Percentiles rank a stretch among this genome's conserved stretches.
These are phyloP conservation scores for Entonaema liquescens DNA, from an alignment of 495 filamentous ascomycete genomes.

Conservation along the genomic window DNA sequence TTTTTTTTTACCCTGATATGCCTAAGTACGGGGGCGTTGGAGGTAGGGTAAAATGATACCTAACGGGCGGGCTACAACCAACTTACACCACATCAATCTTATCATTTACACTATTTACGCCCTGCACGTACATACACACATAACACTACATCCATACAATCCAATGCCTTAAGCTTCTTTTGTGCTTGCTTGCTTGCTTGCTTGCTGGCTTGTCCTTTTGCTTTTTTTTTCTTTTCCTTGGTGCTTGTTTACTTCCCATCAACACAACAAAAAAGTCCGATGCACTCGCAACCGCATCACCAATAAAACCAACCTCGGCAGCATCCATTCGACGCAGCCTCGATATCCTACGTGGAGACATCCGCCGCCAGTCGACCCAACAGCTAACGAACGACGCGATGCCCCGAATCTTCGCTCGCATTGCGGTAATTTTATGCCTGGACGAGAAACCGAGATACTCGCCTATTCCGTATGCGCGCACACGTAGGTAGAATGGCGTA, in stretches of 20 bases:
- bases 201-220: no score
- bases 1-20: background rate
- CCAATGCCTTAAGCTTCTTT: background rate
- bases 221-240: no score
- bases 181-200: background rate
- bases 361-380: background rate
- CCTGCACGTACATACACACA: background rate
- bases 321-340: background rate
- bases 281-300: background rate
- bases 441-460: background rate
- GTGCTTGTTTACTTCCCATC: background rate
- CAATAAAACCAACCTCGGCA: background rate
- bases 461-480: background rate
- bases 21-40: background rate
- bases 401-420: background rate
- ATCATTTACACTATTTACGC: background rate
- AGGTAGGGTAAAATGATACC: constrained; percentile 36
- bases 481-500: background rate
- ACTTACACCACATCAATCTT: no score
- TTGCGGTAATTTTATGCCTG: background rate
- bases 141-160: background rate
- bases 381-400: background rate
- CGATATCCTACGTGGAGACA: background rate
- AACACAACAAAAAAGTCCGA: background rate
- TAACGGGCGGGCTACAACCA: constrained; percentile 6